Evolutionary conservation across 163 green algal species (phyloP), one percentile per base, ranked within the genome.

Genomic region (Chlamydomonas reinhardtii): DNA sequence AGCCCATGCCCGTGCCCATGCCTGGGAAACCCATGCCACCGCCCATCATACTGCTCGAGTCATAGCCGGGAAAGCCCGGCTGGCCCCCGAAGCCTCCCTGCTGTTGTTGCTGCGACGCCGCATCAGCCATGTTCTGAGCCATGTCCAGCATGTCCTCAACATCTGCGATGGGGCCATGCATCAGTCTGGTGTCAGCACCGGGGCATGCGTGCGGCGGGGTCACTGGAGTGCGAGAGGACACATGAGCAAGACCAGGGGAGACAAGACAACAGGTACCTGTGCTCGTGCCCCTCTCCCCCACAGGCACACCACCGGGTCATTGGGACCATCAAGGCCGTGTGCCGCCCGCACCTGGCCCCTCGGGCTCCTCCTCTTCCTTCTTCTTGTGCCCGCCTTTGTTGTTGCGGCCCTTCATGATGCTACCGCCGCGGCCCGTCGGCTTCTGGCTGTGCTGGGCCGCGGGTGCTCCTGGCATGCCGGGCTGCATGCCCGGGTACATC

Each of bases 1-100:
- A 56, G 48, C 75, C 74, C 31, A 82, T 61, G 54, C 74, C 74
- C 43, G 11, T 54, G 31, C 74, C 75, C 75, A 82, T 82, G 59
- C 75, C 71, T 1, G 32, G 32, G 4, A 54, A 37, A 12, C 34
- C 34, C 12, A 22, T 35, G 19, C 34, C 32, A 25, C 71, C 75
- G 17, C 75, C 75, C 75, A 82, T 82, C 59, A 61, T 61, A 20
- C 59, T n/a, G 15, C 43, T 71, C 2, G 75, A 59, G 59, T 82
- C 75, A 35, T 64, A 82, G 32, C 75, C 75, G 22, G 59, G 59
- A 56, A 65, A 32, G n/a, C 73, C 48, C n/a, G n/a, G n/a, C 34
- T 80, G 52, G 34, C 54, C 71, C 17, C 71, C 43, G 11, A 54
- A 54, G 11, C 11, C 43, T 54, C 14, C 12, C 14, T 17, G 48